phyloP scores from a whole-genome alignment of 1,284 basidiomycete species.

The Trichosporon ovoides region DNA sequence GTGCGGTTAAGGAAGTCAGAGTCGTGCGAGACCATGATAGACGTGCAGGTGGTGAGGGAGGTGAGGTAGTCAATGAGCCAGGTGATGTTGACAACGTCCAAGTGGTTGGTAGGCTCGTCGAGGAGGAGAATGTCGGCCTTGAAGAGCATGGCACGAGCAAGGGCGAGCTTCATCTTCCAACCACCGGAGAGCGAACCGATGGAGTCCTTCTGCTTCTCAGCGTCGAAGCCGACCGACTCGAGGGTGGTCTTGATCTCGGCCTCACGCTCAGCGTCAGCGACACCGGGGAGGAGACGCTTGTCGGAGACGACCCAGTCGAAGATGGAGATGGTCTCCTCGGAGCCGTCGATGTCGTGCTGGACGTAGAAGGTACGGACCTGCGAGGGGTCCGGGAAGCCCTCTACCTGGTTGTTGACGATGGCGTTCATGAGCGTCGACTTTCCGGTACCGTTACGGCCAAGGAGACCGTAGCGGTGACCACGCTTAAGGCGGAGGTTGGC shows the following conservation, averaged over 20 bases:
- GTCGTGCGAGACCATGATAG: constrained; percentile 98
- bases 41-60: constrained; percentile 82
- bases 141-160: constrained; percentile 98
- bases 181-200: constrained; percentile 95
- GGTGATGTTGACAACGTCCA: constrained; percentile 93
- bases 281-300: constrained; percentile 63
- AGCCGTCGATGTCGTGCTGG: constrained; percentile 96
- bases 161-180: constrained; percentile 99
- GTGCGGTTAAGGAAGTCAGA: constrained; percentile 98
- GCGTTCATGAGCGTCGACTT: constrained; percentile 98
- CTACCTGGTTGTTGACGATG: constrained; percentile 92
- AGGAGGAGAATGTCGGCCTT: constrained; percentile 94
- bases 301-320: constrained; percentile 82
- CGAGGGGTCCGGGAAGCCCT: constrained; percentile 82
- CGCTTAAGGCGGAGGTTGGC: constrained; percentile 94
- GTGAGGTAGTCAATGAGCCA: constrained; percentile 96
- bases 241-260: constrained; percentile 71
- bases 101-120: constrained; percentile 97
- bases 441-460: constrained; percentile 96
- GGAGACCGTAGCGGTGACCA: constrained; percentile 96
- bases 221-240: constrained; percentile 83
- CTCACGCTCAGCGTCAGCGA: constrained; percentile 53
- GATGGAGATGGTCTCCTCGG: constrained; percentile 85
- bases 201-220: constrained; percentile 74
- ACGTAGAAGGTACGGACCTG: constrained; percentile 96